A percentile compares a stretch with the other conserved stretches of the same genome.
Conservation (phyloP, 257 asterid species). For the Solanum appendiculatum region DNA sequence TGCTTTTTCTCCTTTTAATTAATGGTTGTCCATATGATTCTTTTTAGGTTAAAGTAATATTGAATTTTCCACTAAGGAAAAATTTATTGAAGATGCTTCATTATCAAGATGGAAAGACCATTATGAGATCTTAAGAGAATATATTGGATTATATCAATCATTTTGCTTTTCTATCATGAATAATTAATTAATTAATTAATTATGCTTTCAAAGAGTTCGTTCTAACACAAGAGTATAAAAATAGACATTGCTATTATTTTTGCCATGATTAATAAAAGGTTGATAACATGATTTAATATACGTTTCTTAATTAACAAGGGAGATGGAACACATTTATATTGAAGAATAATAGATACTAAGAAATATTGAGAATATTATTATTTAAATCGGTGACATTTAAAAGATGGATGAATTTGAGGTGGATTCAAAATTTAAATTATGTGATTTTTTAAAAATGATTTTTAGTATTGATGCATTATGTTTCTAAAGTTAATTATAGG, state of each 20-base stretch:
- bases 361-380: background rate
- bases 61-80: background rate
- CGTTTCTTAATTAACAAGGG: background rate
- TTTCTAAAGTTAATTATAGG: background rate
- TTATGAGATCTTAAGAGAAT: background rate
- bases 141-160: background rate
- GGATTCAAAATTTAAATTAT: background rate
- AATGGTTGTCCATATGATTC: background rate
- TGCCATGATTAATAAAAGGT: background rate
- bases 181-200: background rate
- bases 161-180: background rate
- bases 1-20: background rate
- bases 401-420: background rate
- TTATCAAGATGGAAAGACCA: background rate
- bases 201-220: background rate
- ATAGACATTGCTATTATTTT: background rate
- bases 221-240: background rate
- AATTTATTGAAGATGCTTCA: slow-evolving; percentile 5
- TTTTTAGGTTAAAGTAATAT: slow-evolving; percentile 7
- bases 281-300: background rate
- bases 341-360: background rate
- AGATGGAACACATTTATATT: background rate
- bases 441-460: background rate
- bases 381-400: background rate
- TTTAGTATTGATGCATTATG: background rate